Conservation (phyloP, 306 rosid species). For the Hylodesmum podocarpum region DNA sequence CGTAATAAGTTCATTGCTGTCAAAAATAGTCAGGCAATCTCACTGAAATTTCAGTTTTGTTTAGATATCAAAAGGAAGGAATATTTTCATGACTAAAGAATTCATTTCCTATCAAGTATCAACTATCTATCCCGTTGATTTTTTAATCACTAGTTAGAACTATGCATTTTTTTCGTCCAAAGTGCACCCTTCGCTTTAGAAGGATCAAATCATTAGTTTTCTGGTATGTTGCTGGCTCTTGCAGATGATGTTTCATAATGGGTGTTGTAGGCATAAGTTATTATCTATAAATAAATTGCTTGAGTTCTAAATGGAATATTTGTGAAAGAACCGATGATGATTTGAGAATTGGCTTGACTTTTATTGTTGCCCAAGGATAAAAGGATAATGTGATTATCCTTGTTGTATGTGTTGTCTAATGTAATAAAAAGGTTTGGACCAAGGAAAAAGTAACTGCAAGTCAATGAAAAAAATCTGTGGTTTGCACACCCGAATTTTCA, state of each 20-base stretch:
- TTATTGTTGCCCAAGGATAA: neutral
- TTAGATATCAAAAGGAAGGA: slow-evolving; percentile 2
- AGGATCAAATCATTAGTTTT: neutral
- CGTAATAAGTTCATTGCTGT: neutral
- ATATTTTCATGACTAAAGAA: neutral
- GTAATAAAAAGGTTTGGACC: neutral
- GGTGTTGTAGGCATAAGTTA: neutral
- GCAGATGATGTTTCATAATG: neutral
- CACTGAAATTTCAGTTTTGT: slow-evolving; percentile 1
- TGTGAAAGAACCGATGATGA: neutral
- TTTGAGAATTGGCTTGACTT: neutral
- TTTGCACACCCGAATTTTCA: neutral
- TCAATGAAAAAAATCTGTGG: neutral
- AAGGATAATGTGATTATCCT: neutral
- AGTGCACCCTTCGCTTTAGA: neutral
- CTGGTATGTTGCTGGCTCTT: neutral
- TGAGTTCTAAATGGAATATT: neutral
- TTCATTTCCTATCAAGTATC: slow-evolving; percentile 3
- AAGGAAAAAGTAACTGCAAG: neutral
- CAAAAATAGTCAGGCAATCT: neutral
- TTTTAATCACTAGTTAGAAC: neutral
- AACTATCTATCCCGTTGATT: neutral
- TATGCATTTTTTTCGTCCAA: neutral
- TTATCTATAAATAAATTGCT: neutral
- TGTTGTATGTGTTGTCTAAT: neutral